A percentile compares a stretch with the other conserved stretches of the same genome.
Conservation (phyloP, 495 filamentous ascomycete species). For the Penicillium goetzii region DNA sequence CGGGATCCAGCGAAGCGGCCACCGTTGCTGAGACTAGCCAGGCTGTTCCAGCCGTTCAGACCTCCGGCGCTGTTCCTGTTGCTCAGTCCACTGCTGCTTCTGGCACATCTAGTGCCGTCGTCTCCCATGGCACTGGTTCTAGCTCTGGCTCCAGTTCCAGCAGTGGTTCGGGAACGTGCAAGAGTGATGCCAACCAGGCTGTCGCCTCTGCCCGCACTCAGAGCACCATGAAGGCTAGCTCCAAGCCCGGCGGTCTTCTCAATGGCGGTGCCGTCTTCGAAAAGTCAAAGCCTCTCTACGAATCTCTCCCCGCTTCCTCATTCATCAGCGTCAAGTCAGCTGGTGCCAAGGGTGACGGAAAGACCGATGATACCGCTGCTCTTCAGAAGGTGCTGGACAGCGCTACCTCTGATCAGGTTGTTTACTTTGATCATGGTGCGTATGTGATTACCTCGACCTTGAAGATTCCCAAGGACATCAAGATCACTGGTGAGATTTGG, state of each 20-base stretch:
- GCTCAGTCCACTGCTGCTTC: constrained; percentile 1
- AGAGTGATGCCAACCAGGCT: constrained; percentile 24
- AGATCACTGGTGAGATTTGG: constrained; percentile 90
- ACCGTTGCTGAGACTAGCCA: constrained; percentile 2
- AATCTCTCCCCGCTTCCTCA: constrained; percentile 44
- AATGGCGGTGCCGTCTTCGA: constrained; percentile 60
- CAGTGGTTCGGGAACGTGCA: constrained; percentile 33
- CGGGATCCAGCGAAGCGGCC: background rate
- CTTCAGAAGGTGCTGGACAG: constrained; percentile 75
- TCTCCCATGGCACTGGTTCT: constrained; percentile 7
- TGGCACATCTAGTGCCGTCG: background rate
- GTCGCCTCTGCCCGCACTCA: constrained; percentile 46
- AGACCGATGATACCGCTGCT: constrained; percentile 60
- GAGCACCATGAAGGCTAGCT: constrained; percentile 35
- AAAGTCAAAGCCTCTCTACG: constrained; percentile 70
- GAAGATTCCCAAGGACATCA: constrained; percentile 66
- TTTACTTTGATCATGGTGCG: constrained; percentile 91
- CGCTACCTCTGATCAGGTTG: constrained; percentile 60
- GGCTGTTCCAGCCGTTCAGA: constrained; percentile 5
- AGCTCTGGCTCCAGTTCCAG: constrained; percentile 23
- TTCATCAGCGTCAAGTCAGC: constrained; percentile 73
- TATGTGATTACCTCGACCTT: constrained; percentile 86
- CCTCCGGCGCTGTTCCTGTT: constrained; percentile 8
- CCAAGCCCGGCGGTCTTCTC: constrained; percentile 46
- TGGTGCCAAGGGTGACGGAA: constrained; percentile 80